Percentiles rank a stretch among this genome's conserved stretches.
These are phyloP conservation scores for carrot (Daucus carota) DNA, from an alignment of 129 eudicot species.

Conservation along the genomic window DNA sequence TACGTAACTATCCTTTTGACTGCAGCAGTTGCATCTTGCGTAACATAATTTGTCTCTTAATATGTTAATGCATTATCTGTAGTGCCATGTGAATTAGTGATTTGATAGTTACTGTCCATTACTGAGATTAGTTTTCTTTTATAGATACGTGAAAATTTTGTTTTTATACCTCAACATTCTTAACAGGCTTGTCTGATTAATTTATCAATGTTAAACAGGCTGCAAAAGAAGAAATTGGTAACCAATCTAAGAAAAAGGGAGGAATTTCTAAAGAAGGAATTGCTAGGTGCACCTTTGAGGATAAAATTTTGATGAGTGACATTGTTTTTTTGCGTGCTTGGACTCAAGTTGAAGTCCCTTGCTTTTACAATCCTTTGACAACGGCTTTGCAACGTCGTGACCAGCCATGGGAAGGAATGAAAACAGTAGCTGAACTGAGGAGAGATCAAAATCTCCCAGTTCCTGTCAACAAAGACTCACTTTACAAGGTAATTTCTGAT, in stretches of 20 bases:
- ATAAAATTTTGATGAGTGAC: conserved; percentile 87
- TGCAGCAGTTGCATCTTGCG: conserved; percentile 6
- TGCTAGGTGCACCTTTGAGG: conserved; percentile 98
- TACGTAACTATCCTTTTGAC: not conserved
- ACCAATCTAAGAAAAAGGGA: conserved; percentile 54
- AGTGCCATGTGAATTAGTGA: not conserved
- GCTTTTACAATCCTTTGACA: conserved; percentile 78
- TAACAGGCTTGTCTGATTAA: not conserved
- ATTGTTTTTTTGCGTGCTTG: conserved; percentile 89
- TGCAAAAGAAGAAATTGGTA: conserved; percentile 79
- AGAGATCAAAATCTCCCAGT: conserved; percentile 50
- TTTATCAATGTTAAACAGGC: conserved; percentile 34
- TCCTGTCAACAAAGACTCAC: conserved; percentile 90
- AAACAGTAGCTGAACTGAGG: conserved; percentile 83
- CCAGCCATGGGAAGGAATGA: conserved; percentile 85
- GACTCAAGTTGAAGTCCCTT: conserved; percentile 89
- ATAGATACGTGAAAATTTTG: not conserved
- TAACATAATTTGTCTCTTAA: not conserved
- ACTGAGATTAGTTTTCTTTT: not conserved
- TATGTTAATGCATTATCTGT: not conserved
- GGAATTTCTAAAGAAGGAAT: conserved; percentile 64
- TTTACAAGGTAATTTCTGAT: conserved; percentile 50
- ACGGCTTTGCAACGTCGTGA: conserved; percentile 90
- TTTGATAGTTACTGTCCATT: not conserved
- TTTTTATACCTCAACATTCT: not conserved